These are phyloP conservation scores for Trichophyton benhamiae DNA, from an alignment of 2,329 filamentous ascomycete genomes.

Conservation along the genomic window DNA sequence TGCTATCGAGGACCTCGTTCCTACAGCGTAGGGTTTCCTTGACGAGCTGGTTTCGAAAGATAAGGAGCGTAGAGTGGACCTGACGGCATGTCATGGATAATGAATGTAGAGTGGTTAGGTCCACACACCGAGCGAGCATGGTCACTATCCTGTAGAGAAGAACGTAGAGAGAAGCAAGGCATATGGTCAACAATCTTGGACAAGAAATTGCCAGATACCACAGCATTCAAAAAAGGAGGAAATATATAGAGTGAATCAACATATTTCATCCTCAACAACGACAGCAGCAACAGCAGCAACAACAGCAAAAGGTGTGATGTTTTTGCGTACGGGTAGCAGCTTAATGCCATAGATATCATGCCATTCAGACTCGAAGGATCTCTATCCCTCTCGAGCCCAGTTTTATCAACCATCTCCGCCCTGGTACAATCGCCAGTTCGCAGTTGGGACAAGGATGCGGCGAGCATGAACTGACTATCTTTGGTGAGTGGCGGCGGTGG, in stretches of 20 bases:
- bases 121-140: conserved; percentile 62
- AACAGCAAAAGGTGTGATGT: background rate
- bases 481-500: background rate
- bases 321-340: conserved; percentile 37
- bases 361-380: conserved; percentile 2
- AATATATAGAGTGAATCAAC: background rate
- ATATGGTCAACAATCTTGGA: conserved; percentile 5
- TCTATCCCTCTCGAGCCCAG: conserved; percentile 1
- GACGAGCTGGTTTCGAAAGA: conserved; percentile 63
- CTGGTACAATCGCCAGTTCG: conserved; percentile 20
- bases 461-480: background rate
- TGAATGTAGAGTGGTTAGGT: conserved; percentile 75
- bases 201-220: conserved; percentile 2
- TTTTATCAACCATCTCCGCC: conserved; percentile 7
- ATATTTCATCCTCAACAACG: background rate
- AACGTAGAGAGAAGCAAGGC: conserved; percentile 12
- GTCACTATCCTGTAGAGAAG: conserved; percentile 53
- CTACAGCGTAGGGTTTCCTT: conserved; percentile 65
- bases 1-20: conserved; percentile 46
- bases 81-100: conserved; percentile 72
- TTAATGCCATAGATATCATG: conserved; percentile 28
- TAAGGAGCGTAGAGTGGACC: conserved; percentile 63
- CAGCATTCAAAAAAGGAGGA: background rate
- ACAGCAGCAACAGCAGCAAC: too few relatives aligned
- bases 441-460: background rate